These are phyloP conservation scores for Triadica sebifera DNA, from an alignment of 345 rosid genomes.

Conservation along the genomic window DNA sequence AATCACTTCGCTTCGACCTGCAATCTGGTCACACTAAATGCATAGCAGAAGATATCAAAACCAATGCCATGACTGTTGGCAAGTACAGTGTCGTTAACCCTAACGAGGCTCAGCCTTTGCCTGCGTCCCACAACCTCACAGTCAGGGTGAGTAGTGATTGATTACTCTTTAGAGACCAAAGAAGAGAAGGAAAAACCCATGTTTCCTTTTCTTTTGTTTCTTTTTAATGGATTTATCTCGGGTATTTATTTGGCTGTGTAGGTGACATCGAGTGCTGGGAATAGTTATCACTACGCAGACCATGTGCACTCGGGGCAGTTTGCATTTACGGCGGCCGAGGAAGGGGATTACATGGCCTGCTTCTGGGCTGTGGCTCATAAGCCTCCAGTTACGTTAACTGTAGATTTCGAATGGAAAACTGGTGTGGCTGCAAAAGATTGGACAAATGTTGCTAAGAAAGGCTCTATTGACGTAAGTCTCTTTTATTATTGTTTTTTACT, in stretches of 20 bases:
- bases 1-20: slow-evolving; percentile 72
- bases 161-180: neutral
- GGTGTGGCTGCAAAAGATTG: slow-evolving; percentile 83
- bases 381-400: slow-evolving; percentile 47
- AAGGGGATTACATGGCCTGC: slow-evolving; percentile 83
- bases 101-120: slow-evolving; percentile 61
- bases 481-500: neutral
- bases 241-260: slow-evolving; percentile 15
- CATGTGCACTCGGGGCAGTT: slow-evolving; percentile 73
- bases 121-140: slow-evolving; percentile 70
- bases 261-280: slow-evolving; percentile 85
- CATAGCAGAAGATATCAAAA: slow-evolving; percentile 81
- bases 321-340: slow-evolving; percentile 78
- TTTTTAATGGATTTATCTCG: neutral
- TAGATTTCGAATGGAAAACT: slow-evolving; percentile 87
- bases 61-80: slow-evolving; percentile 84
- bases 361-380: slow-evolving; percentile 63
- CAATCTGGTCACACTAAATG: slow-evolving; percentile 80
- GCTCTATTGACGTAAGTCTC: slow-evolving; percentile 71
- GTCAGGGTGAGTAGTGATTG: slow-evolving; percentile 45
- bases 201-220: neutral
- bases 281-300: slow-evolving; percentile 62
- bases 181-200: neutral
- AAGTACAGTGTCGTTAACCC: slow-evolving; percentile 75
- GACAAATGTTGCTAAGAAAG: slow-evolving; percentile 86